Base-by-base conservation (phyloP, 805 yeast genomes). In the Metschnikowia santaceciliae region DNA sequence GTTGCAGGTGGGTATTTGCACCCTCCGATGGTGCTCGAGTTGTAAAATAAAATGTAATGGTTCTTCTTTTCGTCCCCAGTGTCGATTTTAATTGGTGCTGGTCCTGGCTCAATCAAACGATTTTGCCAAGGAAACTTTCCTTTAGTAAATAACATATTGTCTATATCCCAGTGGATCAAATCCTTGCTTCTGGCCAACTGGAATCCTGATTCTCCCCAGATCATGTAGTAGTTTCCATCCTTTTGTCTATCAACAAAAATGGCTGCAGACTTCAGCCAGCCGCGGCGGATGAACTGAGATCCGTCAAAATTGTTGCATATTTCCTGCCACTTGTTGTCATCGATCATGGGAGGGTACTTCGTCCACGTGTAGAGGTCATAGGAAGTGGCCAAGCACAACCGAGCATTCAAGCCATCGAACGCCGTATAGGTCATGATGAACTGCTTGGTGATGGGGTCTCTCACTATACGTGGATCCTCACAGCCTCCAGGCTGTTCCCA, bases 191-290 rank as follows among this genome's bases (percentile, higher is more conserved):
- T 62, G 3, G 76, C 76, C 53, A 73, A 61, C 53, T 70, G 67
- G 49, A 73, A 63, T 34, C 66, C 65, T 10, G 69, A 62, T 55
- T 73, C 77, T 20, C 77, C 77, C 74, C 75, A 73, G 20, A 73
- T 64, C 77, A 73, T 73, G 54, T 71, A 70, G 52, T 68, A 72
- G 36, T 62, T 60, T 3, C 75, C 75, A 52, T 70, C 71, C 15
- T 52, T 51, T 44, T 61, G 60, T 32, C 47, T 40, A 37, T 72
- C 72, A 6, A 64, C 64, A 51, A 73, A 69, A 1, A 73, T 55
- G 2, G 76, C 76, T 2, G 75, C 77, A 15, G 71, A 65, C 55
- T 73, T 73, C 71, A 68, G 72, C 77, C 77, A 72, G 23, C 61
- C 64, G 23, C 59, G 47, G 20, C 76, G 56, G 13, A 70, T 66